These are phyloP conservation scores for Vitis hybrid DNA, from an alignment of 177 flowering plant species.

Conservation along the genomic window DNA sequence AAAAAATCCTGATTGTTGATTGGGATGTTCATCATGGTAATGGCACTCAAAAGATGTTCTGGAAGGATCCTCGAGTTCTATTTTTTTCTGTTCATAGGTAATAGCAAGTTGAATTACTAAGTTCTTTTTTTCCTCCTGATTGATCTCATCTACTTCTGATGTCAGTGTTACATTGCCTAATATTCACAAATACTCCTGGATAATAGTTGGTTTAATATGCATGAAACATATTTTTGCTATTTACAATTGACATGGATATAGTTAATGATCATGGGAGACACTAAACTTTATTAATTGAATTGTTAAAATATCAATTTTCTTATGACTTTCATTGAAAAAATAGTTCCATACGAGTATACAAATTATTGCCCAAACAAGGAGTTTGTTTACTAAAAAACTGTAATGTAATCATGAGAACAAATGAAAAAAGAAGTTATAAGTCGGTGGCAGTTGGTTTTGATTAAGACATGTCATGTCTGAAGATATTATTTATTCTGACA, in stretches of 20 bases:
- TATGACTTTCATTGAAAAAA: too few species aligned
- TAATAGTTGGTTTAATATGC: not conserved
- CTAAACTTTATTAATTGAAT: too few species aligned
- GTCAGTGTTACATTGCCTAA: not conserved
- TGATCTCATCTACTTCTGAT: not conserved
- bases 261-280: not conserved
- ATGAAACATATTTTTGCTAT: not conserved
- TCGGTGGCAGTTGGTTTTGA: too few species aligned
- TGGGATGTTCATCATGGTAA: constrained; percentile 99
- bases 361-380: too few species aligned
- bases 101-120: not conserved
- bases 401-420: too few species aligned
- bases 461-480: too few species aligned
- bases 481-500: too few species aligned
- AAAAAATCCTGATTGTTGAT: constrained; percentile 86
- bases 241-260: not conserved
- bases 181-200: not conserved
- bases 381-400: too few species aligned
- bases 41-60: constrained; percentile 96
- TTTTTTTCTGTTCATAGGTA: constrained; percentile 99
- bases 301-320: too few species aligned
- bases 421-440: too few species aligned
- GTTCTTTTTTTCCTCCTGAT: not conserved
- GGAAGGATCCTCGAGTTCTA: constrained; percentile 87
- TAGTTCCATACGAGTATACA: too few species aligned